phyloP scores from a whole-genome alignment of 2,329 filamentous ascomycete genomes.

The Exophiala aquamarina region DNA sequence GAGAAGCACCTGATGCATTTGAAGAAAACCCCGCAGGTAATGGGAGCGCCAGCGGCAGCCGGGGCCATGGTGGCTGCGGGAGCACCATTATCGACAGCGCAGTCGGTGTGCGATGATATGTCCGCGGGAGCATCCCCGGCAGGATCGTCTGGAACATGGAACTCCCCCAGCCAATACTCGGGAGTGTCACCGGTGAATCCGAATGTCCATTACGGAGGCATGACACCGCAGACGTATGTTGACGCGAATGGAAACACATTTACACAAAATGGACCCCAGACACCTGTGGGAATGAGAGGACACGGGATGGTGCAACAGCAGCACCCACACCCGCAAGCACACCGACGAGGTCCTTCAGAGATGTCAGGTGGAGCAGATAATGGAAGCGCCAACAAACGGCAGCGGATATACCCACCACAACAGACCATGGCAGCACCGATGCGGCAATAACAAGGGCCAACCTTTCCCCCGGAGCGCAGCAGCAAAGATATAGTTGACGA shows the following conservation, averaged over 20 bases:
- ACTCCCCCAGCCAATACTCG: conserved; percentile 60
- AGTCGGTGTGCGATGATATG: conserved; percentile 62
- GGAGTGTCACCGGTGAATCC: conserved; percentile 58
- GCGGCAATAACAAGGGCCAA: conserved; percentile 14
- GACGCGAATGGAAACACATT: conserved; percentile 20
- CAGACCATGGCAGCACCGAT: conserved; percentile 22
- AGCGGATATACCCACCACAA: conserved; percentile 20
- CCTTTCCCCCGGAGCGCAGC: no score
- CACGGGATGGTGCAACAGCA: conserved; percentile 11
- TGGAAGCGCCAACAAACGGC: conserved; percentile 23
- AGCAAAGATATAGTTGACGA: no score
- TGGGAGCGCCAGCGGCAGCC: conserved; percentile 48
- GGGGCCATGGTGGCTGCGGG: conserved; percentile 41
- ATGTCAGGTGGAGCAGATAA: conserved; percentile 20
- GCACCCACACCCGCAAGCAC: conserved; percentile 2
- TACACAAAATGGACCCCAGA: conserved; percentile 18
- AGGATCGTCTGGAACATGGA: conserved; percentile 60
- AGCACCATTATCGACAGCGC: conserved; percentile 51
- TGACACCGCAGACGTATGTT: conserved; percentile 19
- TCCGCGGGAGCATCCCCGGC: conserved; percentile 63
- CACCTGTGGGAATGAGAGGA: conserved; percentile 18
- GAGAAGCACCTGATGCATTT: conserved; percentile 86
- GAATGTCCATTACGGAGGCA: conserved; percentile 33
- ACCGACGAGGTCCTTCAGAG: conserved; percentile 21
- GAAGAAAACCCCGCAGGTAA: conserved; percentile 64